Base-by-base conservation (phyloP, 441 rosid genomes). In the Geranium incanum region DNA sequence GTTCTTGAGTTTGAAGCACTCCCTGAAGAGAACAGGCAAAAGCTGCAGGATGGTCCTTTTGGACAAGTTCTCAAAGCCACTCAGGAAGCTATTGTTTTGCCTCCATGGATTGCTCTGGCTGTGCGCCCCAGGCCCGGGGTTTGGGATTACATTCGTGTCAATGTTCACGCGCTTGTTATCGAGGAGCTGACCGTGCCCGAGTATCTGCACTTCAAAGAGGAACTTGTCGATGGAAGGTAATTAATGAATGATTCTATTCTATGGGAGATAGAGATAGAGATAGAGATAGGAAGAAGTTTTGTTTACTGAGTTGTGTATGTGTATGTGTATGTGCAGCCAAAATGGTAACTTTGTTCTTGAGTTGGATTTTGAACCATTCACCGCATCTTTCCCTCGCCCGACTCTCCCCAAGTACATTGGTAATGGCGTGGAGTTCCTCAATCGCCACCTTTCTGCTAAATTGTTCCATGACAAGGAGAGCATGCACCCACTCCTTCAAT, bases 81-180 rank as follows among this genome's bases (percentile, higher is more conserved):
- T 43, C 97, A 91, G 98, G 98, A 93, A 89, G 95, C 97, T 9
- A 86, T 93, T 13, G 92, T 91, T 74, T 76, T 84, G 77, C 88
- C 97, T 59, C 96, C 98, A 19, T 87, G 93, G 95, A 87, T 93
- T 57, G 96, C 92, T 12, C 89, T 93, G 39, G 97, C 98, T 38
- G 93, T 93, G 37, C 90, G 98, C 28, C 96, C 93, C 7, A 85
- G 95, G 74, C 98, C 97, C 62, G 98, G 98, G 65, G 96, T 93
- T 12, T 91, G 98, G 98, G 98, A 93, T 55, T 86, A 91, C 81
- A 67, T 93, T n/a, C 86, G 91, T 65, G 90, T 93, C 57, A 81
- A 93, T 77, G 83, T 91, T 45, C 93, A 93, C 67, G 94, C 86
- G 37, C 92, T 93, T 36, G 86, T 86, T 12, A 89, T 91, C 4